Conservation (phyloP, 495 filamentous ascomycete species). For the Annulohypoxylon maeteangense region DNA sequence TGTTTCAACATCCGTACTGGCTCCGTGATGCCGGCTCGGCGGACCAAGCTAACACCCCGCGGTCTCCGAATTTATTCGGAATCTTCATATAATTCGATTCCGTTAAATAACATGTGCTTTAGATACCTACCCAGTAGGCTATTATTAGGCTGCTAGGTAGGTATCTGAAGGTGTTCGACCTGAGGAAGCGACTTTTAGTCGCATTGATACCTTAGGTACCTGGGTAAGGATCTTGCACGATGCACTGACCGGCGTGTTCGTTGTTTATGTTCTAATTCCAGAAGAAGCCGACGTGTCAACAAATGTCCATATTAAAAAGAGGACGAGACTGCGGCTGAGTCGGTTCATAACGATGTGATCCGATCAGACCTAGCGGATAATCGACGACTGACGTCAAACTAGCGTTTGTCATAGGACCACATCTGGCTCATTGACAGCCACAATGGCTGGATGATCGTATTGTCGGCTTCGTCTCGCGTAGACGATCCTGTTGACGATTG, state of each 20-base stretch:
- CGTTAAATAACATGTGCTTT: neutral
- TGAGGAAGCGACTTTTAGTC: neutral
- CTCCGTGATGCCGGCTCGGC: slow-evolving; percentile 21
- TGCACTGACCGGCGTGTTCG: neutral
- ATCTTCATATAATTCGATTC: neutral
- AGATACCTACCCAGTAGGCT: neutral
- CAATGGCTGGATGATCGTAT: neutral
- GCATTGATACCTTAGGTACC: neutral
- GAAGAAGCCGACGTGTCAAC: neutral
- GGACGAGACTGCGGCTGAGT: neutral
- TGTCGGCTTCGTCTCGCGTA: neutral
- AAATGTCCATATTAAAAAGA: neutral
- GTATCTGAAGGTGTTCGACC: neutral
- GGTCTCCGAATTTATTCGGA: slow-evolving; percentile 21
- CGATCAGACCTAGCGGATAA: neutral
- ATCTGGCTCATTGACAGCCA: neutral
- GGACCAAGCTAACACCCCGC: slow-evolving; percentile 7
- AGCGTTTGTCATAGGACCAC: neutral
- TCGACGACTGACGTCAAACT: neutral
- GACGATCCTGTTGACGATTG: neutral
- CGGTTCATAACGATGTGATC: neutral
- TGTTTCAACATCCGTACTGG: neutral
- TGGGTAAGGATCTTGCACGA: neutral
- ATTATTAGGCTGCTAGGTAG: neutral
- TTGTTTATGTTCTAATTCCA: neutral